Percentiles rank a stretch among this genome's conserved stretches.
Evolutionary conservation across 257 asterid genomes (phyloP).

Genomic region (Solanum chiquidenum): DNA sequence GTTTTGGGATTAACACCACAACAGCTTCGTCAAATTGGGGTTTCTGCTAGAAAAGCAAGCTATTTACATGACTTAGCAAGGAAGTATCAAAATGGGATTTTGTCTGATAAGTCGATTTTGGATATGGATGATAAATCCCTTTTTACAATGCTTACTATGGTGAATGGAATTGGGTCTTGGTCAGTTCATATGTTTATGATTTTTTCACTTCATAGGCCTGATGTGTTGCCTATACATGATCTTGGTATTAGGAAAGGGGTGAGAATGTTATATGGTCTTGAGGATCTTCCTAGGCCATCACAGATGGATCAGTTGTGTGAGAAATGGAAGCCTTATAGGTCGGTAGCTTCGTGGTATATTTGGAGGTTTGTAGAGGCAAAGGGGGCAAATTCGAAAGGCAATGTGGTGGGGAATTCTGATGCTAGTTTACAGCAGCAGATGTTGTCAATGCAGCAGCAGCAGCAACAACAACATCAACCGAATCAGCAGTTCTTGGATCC

Average conservation of each 20-base stretch:
- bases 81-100: conserved; percentile 70
- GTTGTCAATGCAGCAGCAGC: conserved; percentile 45
- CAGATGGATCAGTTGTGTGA: conserved; percentile 87
- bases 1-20: conserved; percentile 57
- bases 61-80: conserved; percentile 75
- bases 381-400: conserved; percentile 21
- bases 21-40: conserved; percentile 84
- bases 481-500: conserved; percentile 62
- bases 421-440: conserved; percentile 56
- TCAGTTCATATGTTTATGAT: conserved; percentile 98
- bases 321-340: conserved; percentile 94
- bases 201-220: conserved; percentile 82
- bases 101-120: conserved; percentile 72
- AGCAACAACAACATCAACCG: conserved; percentile 46
- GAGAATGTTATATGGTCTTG: conserved; percentile 66
- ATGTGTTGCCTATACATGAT: conserved; percentile 88
- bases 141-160: conserved; percentile 92
- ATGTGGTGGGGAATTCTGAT: conserved; percentile 29
- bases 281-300: conserved; percentile 85
- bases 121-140: conserved; percentile 87
- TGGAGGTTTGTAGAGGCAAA: conserved; percentile 79
- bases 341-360: conserved; percentile 96
- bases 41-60: conserved; percentile 87
- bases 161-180: conserved; percentile 96
- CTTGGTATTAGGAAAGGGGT: conserved; percentile 91